phyloP scores from a whole-genome alignment of 1,139 yeast genomes.

The Kazachstania sp. region DNA sequence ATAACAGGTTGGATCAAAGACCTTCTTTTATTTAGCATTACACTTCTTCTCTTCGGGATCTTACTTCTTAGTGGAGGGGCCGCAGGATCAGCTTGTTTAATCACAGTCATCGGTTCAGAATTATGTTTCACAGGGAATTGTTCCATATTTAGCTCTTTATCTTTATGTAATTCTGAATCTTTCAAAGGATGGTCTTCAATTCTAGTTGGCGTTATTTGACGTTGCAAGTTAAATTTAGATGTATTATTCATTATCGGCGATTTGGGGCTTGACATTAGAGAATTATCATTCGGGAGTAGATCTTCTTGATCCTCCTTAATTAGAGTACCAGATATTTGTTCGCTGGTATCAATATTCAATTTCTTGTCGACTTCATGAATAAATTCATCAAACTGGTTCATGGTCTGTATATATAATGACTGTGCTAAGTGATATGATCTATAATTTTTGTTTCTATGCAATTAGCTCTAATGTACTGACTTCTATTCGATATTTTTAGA shows the following conservation, averaged over 20 bases:
- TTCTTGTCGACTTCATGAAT: constrained; percentile 21
- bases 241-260: constrained; percentile 5
- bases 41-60: neutral
- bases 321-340: constrained; percentile 7
- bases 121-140: too few relatives aligned
- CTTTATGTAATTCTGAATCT: neutral
- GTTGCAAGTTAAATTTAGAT: constrained; percentile 7
- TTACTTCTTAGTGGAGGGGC: neutral
- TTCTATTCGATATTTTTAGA: too few relatives aligned
- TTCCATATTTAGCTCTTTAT: neutral
- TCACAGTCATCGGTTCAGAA: neutral
- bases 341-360: constrained; percentile 23
- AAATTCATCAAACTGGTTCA: constrained; percentile 25
- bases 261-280: constrained; percentile 1
- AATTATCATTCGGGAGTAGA: neutral
- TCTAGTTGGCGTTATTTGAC: constrained; percentile 11
- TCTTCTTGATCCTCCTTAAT: neutral
- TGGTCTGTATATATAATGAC: neutral
- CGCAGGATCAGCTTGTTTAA: neutral
- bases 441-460: too few relatives aligned
- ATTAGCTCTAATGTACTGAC: too few relatives aligned
- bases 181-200: constrained; percentile 13
- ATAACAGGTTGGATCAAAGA: constrained; percentile 29
- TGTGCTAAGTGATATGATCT: too few relatives aligned
- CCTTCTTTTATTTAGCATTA: constrained; percentile 17